A percentile compares a stretch with the other conserved stretches of the same genome.
Evolutionary conservation across 176 grass and related monocot genomes (phyloP).

Genomic region (Musa itinerans): DNA sequence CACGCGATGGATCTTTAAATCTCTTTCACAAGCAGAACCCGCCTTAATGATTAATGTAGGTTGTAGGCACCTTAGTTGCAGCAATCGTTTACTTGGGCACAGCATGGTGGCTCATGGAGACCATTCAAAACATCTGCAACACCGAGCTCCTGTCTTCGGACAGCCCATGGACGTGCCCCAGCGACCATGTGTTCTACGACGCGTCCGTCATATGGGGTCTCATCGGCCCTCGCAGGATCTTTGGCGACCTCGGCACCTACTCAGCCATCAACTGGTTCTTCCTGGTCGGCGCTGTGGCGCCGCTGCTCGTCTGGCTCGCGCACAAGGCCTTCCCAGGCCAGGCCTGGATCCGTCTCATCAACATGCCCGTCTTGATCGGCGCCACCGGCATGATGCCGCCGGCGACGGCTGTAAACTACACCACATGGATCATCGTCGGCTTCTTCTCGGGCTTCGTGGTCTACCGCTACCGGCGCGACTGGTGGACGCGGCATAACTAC

Average conservation of each 20-base stretch:
- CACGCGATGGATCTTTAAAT: too few relatives aligned
- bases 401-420: slow-evolving; percentile 85
- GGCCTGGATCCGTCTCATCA: slow-evolving; percentile 71
- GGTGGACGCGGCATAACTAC: slow-evolving; percentile 90
- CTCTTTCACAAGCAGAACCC: too few relatives aligned
- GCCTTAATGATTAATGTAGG: slow-evolving; percentile 18
- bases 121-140: slow-evolving; percentile 67
- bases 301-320: slow-evolving; percentile 67
- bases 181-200: slow-evolving; percentile 84
- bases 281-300: slow-evolving; percentile 70
- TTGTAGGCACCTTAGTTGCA: slow-evolving; percentile 73
- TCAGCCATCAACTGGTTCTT: slow-evolving; percentile 94
- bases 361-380: slow-evolving; percentile 71
- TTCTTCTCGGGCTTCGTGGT: slow-evolving; percentile 92
- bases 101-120: slow-evolving; percentile 93
- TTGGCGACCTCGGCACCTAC: slow-evolving; percentile 70
- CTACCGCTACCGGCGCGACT: slow-evolving; percentile 58
- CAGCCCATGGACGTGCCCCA: slow-evolving; percentile 88
- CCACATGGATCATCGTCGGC: slow-evolving; percentile 64
- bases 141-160: slow-evolving; percentile 52
- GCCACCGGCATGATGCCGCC: slow-evolving; percentile 59
- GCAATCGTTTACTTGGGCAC: slow-evolving; percentile 75
- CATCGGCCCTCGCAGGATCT: slow-evolving; percentile 77
- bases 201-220: slow-evolving; percentile 97
- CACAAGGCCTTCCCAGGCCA: slow-evolving; percentile 62